Evolutionary conservation across 2,329 filamentous ascomycete species (phyloP).

Genomic region (Phaeosphaeriaceae sp.): DNA sequence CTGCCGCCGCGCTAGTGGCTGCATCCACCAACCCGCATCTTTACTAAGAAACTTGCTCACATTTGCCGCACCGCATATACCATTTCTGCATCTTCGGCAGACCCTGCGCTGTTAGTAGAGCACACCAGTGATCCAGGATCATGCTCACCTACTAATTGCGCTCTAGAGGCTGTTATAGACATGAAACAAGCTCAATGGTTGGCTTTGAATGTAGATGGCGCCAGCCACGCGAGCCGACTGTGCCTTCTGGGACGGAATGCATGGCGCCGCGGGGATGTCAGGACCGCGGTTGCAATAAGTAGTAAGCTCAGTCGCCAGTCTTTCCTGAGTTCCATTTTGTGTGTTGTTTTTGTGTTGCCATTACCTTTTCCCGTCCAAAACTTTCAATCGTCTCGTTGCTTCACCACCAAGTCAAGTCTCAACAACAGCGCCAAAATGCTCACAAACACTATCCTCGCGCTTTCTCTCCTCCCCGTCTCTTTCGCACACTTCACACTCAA

Average conservation of each 20-base stretch:
- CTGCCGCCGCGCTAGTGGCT: slow-evolving; percentile 25
- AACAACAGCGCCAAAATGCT: slow-evolving; percentile 35
- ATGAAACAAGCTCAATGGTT: slow-evolving; percentile 22
- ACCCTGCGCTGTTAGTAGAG: slow-evolving; percentile 17
- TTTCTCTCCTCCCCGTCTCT: slow-evolving; percentile 53
- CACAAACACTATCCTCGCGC: slow-evolving; percentile 43
- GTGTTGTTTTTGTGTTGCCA: no score
- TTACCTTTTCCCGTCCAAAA: not conserved
- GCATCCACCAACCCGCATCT: slow-evolving; percentile 17
- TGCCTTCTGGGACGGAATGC: slow-evolving; percentile 28
- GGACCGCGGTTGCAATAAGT: slow-evolving; percentile 32
- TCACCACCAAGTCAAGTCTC: not conserved
- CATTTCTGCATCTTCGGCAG: slow-evolving; percentile 11
- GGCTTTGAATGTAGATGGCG: slow-evolving; percentile 28
- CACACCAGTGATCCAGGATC: slow-evolving; percentile 26
- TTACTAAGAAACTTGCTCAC: slow-evolving; percentile 44
- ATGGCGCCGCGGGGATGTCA: slow-evolving; percentile 28
- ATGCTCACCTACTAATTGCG: slow-evolving; percentile 27
- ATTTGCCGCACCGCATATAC: slow-evolving; percentile 5
- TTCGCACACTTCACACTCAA: slow-evolving; percentile 64
- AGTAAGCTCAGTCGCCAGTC: slow-evolving; percentile 21
- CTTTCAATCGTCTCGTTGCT: not conserved
- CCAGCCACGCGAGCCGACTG: slow-evolving; percentile 24
- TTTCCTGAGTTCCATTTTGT: slow-evolving; percentile 3
- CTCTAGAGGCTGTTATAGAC: slow-evolving; percentile 15